Percentiles rank a stretch among this genome's conserved stretches.
Evolutionary conservation across 768 basidiomycete genomes (phyloP).

Genomic region (Trametes maxima): DNA sequence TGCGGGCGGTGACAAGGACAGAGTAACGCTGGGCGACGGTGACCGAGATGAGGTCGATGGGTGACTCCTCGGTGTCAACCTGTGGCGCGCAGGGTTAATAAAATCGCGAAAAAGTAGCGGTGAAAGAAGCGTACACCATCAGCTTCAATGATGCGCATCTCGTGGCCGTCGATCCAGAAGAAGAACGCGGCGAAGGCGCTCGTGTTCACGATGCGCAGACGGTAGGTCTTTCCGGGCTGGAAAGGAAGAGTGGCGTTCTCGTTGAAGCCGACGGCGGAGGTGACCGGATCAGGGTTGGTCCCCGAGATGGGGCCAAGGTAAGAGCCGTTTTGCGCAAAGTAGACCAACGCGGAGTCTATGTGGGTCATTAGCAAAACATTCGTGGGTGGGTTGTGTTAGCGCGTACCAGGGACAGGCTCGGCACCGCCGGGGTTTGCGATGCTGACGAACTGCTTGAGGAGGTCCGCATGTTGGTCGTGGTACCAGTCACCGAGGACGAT

Average conservation of each 20-base stretch:
- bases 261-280: constrained; percentile 74
- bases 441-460: constrained; percentile 69
- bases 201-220: constrained; percentile 86
- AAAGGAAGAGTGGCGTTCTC: constrained; percentile 87
- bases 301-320: constrained; percentile 68
- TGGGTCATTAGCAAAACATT: neutral
- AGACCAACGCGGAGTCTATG: constrained; percentile 77
- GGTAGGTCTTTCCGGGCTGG: constrained; percentile 86
- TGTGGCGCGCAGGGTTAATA: constrained; percentile 30
- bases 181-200: constrained; percentile 72
- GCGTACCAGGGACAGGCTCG: constrained; percentile 83
- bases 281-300: constrained; percentile 48
- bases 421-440: constrained; percentile 79
- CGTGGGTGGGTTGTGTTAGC: neutral
- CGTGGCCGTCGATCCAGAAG: constrained; percentile 90
- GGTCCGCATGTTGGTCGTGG: constrained; percentile 66
- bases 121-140: constrained; percentile 61
- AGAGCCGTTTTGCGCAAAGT: constrained; percentile 73
- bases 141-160: constrained; percentile 83
- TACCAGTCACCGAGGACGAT: constrained; percentile 93
- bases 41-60: constrained; percentile 71
- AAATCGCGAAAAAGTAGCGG: neutral
- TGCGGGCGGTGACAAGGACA: constrained; percentile 86
- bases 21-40: constrained; percentile 94
- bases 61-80: constrained; percentile 77